These are phyloP conservation scores for Pythium myriotylum DNA, from an alignment of 352 stramenopile species.

Conservation along the genomic window DNA sequence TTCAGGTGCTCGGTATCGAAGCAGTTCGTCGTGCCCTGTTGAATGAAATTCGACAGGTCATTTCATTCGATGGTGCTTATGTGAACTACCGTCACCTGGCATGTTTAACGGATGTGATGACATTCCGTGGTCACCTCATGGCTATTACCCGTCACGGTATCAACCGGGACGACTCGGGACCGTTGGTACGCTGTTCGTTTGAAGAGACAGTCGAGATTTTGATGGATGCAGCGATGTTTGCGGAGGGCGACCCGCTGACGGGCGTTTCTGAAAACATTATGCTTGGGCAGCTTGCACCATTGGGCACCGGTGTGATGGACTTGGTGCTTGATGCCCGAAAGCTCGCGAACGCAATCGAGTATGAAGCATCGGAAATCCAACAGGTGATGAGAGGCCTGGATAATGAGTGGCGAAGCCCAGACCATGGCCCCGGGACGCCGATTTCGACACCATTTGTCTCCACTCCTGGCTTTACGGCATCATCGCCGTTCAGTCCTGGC, in stretches of 20 bases:
- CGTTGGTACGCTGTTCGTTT: constrained; percentile 98
- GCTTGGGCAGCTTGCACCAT: constrained; percentile 95
- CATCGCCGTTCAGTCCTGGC: constrained; percentile 84
- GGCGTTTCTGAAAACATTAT: constrained; percentile 99
- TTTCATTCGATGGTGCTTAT: constrained; percentile 99
- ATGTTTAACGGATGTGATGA: constrained; percentile 99
- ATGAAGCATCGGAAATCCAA: constrained; percentile 93
- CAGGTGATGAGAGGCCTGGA: constrained; percentile 91
- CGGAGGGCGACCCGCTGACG: constrained; percentile 96
- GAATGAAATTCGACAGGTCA: constrained; percentile 98
- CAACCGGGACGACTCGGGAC: constrained; percentile 98
- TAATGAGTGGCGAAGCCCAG: constrained; percentile 90
- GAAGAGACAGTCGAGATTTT: constrained; percentile 99
- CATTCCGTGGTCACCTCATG: constrained; percentile 96
- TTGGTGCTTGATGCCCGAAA: constrained; percentile 98
- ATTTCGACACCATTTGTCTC: constrained; percentile 86
- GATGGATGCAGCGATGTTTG: constrained; percentile 98
- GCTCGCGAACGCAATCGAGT: constrained; percentile 97
- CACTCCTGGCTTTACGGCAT: constrained; percentile 88
- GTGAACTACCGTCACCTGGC: constrained; percentile 99
- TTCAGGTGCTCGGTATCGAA: constrained; percentile 94
- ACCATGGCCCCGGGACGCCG: constrained; percentile 72
- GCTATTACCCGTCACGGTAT: constrained; percentile 99
- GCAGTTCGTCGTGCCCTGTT: constrained; percentile 88
- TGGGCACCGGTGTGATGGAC: constrained; percentile 98